Evolutionary conservation across 176 grass and related monocot genomes (phyloP).

Genomic region (Phoenix dactylifera): DNA sequence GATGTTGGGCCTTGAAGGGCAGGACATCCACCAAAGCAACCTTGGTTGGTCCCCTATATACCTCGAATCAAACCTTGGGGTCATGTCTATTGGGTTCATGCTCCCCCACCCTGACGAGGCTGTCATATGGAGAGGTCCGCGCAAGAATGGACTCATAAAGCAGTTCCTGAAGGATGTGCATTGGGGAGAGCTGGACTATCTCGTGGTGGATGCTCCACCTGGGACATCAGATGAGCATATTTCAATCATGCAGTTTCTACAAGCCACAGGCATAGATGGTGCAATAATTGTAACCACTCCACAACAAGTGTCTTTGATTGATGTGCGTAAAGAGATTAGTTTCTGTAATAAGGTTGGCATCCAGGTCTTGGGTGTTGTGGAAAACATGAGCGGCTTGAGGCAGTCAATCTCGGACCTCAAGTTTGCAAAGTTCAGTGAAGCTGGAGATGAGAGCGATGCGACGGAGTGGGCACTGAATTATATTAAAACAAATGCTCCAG

Average conservation of each 20-base stretch:
- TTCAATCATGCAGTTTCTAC: constrained; percentile 87
- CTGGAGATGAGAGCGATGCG: constrained; percentile 35
- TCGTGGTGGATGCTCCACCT: constrained; percentile 62
- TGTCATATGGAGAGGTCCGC: constrained; percentile 66
- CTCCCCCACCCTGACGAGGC: constrained; percentile 50
- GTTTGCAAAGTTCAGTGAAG: constrained; percentile 37
- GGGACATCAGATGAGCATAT: constrained; percentile 80
- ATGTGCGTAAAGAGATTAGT: constrained; percentile 65
- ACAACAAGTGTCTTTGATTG: constrained; percentile 66
- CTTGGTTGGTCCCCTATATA: constrained; percentile 60
- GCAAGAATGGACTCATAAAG: constrained; percentile 76
- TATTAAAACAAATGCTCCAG: constrained; percentile 55
- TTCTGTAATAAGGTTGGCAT: constrained; percentile 80
- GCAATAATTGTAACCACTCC: constrained; percentile 82
- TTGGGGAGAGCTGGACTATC: constrained; percentile 75
- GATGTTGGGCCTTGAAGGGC: constrained; percentile 67
- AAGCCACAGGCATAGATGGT: constrained; percentile 70
- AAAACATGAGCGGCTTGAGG: constrained; percentile 75
- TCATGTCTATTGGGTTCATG: constrained; percentile 84
- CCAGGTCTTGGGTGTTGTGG: constrained; percentile 47
- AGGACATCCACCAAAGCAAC: constrained; percentile 67
- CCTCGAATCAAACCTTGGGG: constrained; percentile 60
- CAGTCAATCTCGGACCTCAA: constrained; percentile 47
- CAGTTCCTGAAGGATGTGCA: constrained; percentile 80
- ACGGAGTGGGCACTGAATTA: constrained; percentile 47